Conservation (phyloP, 306 rosid species). For the Crotalaria pallida region DNA sequence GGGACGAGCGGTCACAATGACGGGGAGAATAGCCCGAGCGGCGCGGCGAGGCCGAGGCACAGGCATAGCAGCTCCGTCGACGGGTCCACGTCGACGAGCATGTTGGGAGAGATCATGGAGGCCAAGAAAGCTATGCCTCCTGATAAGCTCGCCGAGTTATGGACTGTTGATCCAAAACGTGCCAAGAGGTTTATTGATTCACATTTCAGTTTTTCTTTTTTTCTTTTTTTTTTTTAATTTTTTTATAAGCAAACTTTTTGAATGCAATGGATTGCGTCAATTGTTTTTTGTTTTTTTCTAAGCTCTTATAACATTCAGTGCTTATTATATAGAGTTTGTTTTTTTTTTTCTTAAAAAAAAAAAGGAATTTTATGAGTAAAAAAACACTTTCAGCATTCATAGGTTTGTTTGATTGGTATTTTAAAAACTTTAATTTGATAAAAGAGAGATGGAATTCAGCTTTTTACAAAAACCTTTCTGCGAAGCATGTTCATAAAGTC, state of each 20-base stretch:
- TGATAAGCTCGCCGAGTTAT: constrained; percentile 97
- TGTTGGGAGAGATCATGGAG: constrained; percentile 91
- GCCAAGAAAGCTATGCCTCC: constrained; percentile 99
- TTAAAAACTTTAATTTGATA: too few relatives aligned
- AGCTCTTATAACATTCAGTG: neutral
- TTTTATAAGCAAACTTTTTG: too few relatives aligned
- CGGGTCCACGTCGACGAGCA: constrained; percentile 58
- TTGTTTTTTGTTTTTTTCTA: neutral
- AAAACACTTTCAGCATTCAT: too few relatives aligned
- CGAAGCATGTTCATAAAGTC: neutral
- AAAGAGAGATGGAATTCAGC: too few relatives aligned
- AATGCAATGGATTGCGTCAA: neutral
- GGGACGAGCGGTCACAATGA: constrained; percentile 37
- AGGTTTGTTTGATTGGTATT: too few relatives aligned
- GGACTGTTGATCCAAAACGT: constrained; percentile 92
- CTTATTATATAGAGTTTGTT: too few relatives aligned
- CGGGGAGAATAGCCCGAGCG: constrained; percentile 48
- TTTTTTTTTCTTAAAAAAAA: too few relatives aligned
- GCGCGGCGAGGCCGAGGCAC: constrained; percentile 48
- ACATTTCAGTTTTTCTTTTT: neutral
- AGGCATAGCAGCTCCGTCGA: constrained; percentile 82
- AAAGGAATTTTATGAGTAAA: too few relatives aligned
- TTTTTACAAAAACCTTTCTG: neutral
- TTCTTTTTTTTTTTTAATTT: too few relatives aligned
- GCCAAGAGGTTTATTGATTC: constrained; percentile 74